A percentile compares a stretch with the other conserved stretches of the same genome.
phyloP scores from a whole-genome alignment of 2,329 filamentous ascomycete species.

The Claviceps capensis region DNA sequence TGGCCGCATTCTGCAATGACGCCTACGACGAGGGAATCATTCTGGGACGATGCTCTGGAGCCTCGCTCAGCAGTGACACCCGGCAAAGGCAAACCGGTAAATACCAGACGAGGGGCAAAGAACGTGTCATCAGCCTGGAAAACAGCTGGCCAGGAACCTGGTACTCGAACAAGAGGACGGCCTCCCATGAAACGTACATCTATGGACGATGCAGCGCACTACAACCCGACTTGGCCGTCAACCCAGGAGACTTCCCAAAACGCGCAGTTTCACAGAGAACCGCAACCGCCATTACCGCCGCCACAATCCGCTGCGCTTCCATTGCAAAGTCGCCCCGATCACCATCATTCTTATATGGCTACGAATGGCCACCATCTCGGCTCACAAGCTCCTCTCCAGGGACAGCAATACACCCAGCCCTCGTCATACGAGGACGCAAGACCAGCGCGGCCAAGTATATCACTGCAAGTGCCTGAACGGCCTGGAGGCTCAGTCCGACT shows the following conservation, averaged over 20 bases:
- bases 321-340: neutral
- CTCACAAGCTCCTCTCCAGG: neutral
- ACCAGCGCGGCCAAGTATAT: slow-evolving; percentile 24
- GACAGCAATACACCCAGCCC: neutral
- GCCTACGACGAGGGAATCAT: slow-evolving; percentile 39
- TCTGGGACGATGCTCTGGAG: slow-evolving; percentile 45
- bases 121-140: slow-evolving; percentile 89
- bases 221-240: slow-evolving; percentile 44
- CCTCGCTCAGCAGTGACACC: slow-evolving; percentile 64
- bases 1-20: slow-evolving; percentile 72
- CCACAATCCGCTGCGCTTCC: neutral
- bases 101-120: slow-evolving; percentile 56
- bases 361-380: neutral
- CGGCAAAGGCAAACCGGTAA: slow-evolving; percentile 34
- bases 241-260: slow-evolving; percentile 30
- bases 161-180: slow-evolving; percentile 62
- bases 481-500: slow-evolving; percentile 46
- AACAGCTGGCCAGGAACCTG: slow-evolving; percentile 44
- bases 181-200: slow-evolving; percentile 54
- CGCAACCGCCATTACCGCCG: neutral
- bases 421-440: slow-evolving; percentile 10
- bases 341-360: neutral
- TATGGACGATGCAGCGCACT: slow-evolving; percentile 48
- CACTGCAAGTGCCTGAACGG: slow-evolving; percentile 33
- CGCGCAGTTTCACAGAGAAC: slow-evolving; percentile 12